A percentile compares a stretch with the other conserved stretches of the same genome.
phyloP scores from a whole-genome alignment of 352 stramenopile species.

The Pelagophyceae sp. region DNA sequence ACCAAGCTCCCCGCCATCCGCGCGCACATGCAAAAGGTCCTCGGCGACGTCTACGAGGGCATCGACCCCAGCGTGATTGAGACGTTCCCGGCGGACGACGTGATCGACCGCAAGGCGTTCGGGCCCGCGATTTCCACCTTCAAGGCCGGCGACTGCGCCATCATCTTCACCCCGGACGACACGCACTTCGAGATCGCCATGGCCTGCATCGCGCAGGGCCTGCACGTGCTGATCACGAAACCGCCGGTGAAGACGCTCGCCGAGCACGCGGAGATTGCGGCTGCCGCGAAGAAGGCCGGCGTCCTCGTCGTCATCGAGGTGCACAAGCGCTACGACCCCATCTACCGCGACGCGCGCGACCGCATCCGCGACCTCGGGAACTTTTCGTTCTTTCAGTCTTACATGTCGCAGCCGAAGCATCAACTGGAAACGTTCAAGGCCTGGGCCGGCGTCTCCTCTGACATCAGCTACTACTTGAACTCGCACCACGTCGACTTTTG shows the following conservation, averaged over 20 bases:
- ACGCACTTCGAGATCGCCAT: slow-evolving; percentile 77
- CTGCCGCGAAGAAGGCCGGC: slow-evolving; percentile 54
- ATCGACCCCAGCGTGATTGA: slow-evolving; percentile 61
- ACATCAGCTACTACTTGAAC: slow-evolving; percentile 85
- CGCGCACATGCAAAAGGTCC: slow-evolving; percentile 65
- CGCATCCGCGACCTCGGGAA: slow-evolving; percentile 52
- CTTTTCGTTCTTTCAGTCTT: slow-evolving; percentile 78
- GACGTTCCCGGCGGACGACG: slow-evolving; percentile 63
- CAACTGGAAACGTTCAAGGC: slow-evolving; percentile 40
- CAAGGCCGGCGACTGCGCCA: slow-evolving; percentile 58
- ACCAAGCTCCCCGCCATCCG: slow-evolving; percentile 75
- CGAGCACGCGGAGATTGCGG: slow-evolving; percentile 56
- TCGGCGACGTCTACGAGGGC: slow-evolving; percentile 60
- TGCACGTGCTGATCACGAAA: slow-evolving; percentile 82
- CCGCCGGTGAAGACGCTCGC: slow-evolving; percentile 73
- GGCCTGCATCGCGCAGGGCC: slow-evolving; percentile 55
- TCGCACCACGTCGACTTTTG: slow-evolving; percentile 81
- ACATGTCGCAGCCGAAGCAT: slow-evolving; percentile 80
- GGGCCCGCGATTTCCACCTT: slow-evolving; percentile 36
- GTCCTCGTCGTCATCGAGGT: slow-evolving; percentile 62
- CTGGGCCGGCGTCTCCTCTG: slow-evolving; percentile 71
- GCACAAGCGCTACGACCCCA: slow-evolving; percentile 78
- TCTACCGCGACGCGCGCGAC: slow-evolving; percentile 76
- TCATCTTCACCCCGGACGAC: slow-evolving; percentile 80
- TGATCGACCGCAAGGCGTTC: slow-evolving; percentile 60